Evolutionary conservation across 208 protist species (phyloP).

Genomic region (Endotrypanum monterogeii): DNA sequence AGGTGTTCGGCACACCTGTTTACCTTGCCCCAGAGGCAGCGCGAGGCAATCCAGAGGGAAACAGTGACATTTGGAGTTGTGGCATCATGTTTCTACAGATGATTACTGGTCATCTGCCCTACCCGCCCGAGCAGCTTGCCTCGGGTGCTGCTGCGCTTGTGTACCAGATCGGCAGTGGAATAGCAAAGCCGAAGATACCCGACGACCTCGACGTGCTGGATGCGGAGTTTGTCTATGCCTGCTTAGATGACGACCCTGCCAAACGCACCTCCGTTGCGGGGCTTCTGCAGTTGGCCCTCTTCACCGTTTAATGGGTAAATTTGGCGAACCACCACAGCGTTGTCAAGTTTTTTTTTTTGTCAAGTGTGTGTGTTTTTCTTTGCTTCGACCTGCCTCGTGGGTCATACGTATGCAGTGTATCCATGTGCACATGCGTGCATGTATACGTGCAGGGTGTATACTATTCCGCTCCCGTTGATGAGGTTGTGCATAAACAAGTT

Average conservation of each 20-base stretch:
- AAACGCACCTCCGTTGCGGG: conserved; percentile 54
- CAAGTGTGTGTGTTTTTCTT: no score
- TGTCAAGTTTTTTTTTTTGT: no score
- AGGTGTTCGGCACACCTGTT: conserved; percentile 80
- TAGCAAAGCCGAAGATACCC: conserved; percentile 64
- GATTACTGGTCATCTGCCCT: conserved; percentile 77
- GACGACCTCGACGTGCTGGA: conserved; percentile 60
- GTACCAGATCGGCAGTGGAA: conserved; percentile 77
- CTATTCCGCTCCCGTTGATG: not conserved
- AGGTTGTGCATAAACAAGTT: not conserved
- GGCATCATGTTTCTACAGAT: conserved; percentile 90
- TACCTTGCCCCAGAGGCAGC: conserved; percentile 90
- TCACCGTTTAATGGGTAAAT: conserved; percentile 42
- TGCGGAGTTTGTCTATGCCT: conserved; percentile 63
- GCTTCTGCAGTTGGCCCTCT: conserved; percentile 74
- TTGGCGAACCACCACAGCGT: not conserved
- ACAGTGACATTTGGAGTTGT: conserved; percentile 89
- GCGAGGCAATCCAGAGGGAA: conserved; percentile 60
- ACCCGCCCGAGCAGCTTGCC: conserved; percentile 54
- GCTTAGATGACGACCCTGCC: conserved; percentile 55
- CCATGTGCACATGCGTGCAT: not conserved
- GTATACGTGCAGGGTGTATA: not conserved
- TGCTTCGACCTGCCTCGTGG: no score
- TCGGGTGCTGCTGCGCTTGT: conserved; percentile 63
- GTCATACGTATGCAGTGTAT: not conserved